A percentile compares a stretch with the other conserved stretches of the same genome.
Evolutionary conservation across 305 asterid genomes (phyloP).

Genomic region (Ilex paraguariensis): DNA sequence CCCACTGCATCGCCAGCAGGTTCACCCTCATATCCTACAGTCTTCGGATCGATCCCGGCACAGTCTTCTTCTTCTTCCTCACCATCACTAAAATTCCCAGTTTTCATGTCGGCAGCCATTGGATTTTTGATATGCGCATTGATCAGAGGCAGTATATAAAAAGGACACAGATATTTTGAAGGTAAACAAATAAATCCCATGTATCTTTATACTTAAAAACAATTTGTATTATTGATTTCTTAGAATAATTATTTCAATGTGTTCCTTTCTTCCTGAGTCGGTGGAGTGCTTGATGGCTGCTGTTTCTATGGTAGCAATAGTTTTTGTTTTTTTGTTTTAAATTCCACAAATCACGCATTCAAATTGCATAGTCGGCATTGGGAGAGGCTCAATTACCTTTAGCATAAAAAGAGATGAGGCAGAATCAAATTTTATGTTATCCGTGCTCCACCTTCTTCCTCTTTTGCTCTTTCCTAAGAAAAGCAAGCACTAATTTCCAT

Average conservation of each 20-base stretch:
- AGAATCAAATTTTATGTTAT: background rate
- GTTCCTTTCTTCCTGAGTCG: background rate
- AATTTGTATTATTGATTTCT: background rate
- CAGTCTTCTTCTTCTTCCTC: conserved; percentile 37
- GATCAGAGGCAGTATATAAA: conserved; percentile 6
- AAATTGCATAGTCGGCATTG: too few relatives aligned
- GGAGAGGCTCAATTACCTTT: too few relatives aligned
- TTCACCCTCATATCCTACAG: conserved; percentile 60
- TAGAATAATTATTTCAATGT: background rate
- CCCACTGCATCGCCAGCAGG: conserved; percentile 28
- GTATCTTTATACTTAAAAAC: background rate
- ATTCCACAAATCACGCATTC: background rate
- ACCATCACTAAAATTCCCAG: conserved; percentile 17
- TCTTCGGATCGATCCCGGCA: conserved; percentile 49
- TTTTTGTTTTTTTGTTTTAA: background rate
- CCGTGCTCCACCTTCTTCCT: background rate
- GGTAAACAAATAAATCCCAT: background rate
- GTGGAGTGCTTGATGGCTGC: background rate
- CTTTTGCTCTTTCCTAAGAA: background rate
- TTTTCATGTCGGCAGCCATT: conserved; percentile 20
- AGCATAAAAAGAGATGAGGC: background rate
- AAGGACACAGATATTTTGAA: background rate
- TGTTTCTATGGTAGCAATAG: background rate
- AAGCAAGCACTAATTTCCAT: background rate
- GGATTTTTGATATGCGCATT: conserved; percentile 16